Conservation (phyloP, 345 rosid species). For the Microcos paniculata region DNA sequence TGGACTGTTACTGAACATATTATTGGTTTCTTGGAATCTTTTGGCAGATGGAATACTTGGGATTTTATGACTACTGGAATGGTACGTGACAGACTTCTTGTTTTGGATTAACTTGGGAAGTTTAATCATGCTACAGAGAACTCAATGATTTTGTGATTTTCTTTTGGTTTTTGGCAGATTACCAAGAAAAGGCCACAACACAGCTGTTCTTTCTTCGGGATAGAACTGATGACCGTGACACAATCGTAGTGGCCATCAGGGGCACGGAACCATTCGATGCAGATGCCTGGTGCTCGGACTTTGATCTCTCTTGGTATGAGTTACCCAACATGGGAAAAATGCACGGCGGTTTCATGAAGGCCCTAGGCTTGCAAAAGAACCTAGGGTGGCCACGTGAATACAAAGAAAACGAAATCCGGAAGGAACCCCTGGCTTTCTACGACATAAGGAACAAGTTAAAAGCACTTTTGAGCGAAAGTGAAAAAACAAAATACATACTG, state of each 20-base stretch:
- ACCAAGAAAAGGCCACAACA: slow-evolving; percentile 56
- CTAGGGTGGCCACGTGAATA: slow-evolving; percentile 54
- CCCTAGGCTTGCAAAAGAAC: slow-evolving; percentile 63
- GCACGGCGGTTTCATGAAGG: slow-evolving; percentile 81
- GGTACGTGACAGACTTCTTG: slow-evolving; percentile 46
- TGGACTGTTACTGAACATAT: background rate
- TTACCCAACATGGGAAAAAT: slow-evolving; percentile 56
- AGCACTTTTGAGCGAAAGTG: slow-evolving; percentile 29
- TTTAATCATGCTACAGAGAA: background rate
- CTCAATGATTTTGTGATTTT: background rate
- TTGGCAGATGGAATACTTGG: slow-evolving; percentile 63
- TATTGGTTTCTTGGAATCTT: background rate
- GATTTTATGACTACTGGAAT: slow-evolving; percentile 57
- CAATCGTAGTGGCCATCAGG: slow-evolving; percentile 59
- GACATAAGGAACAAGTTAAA: slow-evolving; percentile 48
- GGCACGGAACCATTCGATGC: slow-evolving; percentile 69
- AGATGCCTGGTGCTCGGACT: slow-evolving; percentile 69
- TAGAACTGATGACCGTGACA: slow-evolving; percentile 32
- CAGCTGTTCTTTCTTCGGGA: slow-evolving; percentile 54
- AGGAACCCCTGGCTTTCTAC: slow-evolving; percentile 53
- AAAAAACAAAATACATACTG: slow-evolving; percentile 37
- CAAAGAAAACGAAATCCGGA: slow-evolving; percentile 14
- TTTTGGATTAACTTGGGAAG: background rate
- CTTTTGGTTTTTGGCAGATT: slow-evolving; percentile 32
- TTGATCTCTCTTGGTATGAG: slow-evolving; percentile 76